phyloP scores from a whole-genome alignment of 2,329 filamentous ascomycete species.

The Cadophora luteo-olivacea region DNA sequence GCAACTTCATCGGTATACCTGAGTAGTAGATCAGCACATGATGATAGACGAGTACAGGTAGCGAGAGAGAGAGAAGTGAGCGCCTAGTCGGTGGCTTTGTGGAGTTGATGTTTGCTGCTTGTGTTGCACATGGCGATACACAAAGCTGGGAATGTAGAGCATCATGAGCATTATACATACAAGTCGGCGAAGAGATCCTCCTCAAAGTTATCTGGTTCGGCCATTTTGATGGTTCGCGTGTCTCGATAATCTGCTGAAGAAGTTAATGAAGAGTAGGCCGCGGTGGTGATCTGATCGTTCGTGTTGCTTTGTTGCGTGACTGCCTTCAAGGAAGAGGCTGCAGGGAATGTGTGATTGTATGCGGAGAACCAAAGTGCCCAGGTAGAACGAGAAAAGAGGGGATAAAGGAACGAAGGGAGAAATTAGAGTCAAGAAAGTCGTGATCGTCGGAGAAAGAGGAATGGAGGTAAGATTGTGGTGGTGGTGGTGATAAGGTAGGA shows the following conservation, averaged over 20 bases:
- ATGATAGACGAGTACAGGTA: too few relatives aligned
- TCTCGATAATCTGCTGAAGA: not conserved
- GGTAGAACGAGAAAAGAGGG: not conserved
- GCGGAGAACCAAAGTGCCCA: not conserved
- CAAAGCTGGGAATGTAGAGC: not conserved
- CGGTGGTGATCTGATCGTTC: not conserved
- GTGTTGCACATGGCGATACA: slow-evolving; percentile 1
- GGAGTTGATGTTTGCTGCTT: not conserved
- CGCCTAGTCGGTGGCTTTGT: not conserved
- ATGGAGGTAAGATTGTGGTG: not conserved
- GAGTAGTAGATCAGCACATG: slow-evolving; percentile 10
- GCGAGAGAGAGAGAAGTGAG: not conserved
- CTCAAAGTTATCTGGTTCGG: slow-evolving; percentile 82
- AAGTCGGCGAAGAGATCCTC: slow-evolving; percentile 96
- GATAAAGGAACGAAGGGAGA: not conserved
- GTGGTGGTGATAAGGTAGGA: not conserved
- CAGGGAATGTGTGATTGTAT: not conserved
- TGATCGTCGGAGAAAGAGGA: not conserved
- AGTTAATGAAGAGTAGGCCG: slow-evolving; percentile 5
- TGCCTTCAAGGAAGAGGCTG: not conserved
- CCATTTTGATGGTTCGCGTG: slow-evolving; percentile 59
- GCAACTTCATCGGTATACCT: slow-evolving; percentile 74
- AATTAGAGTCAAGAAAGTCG: not conserved
- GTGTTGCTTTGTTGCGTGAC: not conserved
- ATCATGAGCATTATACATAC: slow-evolving; percentile 60